Evolutionary conservation across 208 protist species (phyloP).

Genomic region (Leishmania mexicana): DNA sequence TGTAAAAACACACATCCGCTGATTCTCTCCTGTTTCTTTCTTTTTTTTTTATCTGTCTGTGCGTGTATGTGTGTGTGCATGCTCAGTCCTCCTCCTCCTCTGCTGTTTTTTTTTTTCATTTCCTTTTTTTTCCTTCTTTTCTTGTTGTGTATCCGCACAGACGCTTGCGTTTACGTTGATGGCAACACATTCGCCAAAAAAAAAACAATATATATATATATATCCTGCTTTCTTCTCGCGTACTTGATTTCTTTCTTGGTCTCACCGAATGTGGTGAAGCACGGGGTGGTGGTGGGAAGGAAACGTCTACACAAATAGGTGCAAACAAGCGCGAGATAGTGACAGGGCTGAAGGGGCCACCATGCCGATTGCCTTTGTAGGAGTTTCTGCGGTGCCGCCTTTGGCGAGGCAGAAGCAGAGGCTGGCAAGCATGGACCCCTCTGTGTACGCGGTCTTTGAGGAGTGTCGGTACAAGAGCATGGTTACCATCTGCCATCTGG

Average conservation of each 20-base stretch:
- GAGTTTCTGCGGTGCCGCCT: background rate
- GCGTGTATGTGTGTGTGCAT: background rate
- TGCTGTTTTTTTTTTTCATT: background rate
- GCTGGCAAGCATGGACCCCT: constrained; percentile 8
- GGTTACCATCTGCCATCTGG: background rate
- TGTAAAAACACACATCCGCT: background rate
- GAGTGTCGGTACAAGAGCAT: constrained; percentile 24
- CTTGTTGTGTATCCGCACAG: background rate
- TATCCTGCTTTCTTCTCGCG: background rate
- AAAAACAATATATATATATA: no score
- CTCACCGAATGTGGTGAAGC: background rate
- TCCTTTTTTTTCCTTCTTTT: no score
- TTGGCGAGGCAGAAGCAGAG: background rate
- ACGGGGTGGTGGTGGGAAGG: background rate
- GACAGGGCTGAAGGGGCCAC: background rate
- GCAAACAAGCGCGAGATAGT: background rate
- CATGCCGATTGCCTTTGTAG: background rate
- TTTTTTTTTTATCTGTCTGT: background rate
- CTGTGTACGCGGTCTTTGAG: constrained; percentile 17
- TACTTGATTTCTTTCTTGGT: background rate
- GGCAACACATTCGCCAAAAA: background rate
- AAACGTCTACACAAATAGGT: background rate
- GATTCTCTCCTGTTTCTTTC: background rate
- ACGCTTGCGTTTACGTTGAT: background rate
- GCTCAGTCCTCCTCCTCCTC: background rate